Evolutionary conservation across 352 stramenopile genomes (phyloP).

Genomic region (Phytopythium chamaehyphon): DNA sequence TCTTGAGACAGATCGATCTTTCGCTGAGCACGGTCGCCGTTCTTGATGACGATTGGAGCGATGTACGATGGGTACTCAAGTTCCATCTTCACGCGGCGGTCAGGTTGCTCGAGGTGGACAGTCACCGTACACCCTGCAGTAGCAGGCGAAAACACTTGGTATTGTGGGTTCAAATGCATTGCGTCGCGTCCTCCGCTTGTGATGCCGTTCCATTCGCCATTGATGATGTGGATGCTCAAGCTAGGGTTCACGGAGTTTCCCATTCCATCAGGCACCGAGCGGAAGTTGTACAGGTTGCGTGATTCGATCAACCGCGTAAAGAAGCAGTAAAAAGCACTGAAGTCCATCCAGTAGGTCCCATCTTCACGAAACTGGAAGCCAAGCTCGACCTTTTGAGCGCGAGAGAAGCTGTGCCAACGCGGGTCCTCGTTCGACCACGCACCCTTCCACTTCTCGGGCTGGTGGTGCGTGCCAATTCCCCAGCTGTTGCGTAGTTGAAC

Average conservation of each 20-base stretch:
- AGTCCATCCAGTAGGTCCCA: conserved; percentile 81
- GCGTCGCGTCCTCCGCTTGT: conserved; percentile 72
- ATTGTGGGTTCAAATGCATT: conserved; percentile 85
- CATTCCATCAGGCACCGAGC: conserved; percentile 51
- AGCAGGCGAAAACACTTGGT: conserved; percentile 69
- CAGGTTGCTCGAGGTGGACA: conserved; percentile 72
- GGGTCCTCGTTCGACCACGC: conserved; percentile 67
- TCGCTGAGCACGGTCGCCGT: conserved; percentile 54
- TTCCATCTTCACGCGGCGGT: conserved; percentile 67
- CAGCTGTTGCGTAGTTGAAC: conserved; percentile 83
- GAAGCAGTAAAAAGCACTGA: conserved; percentile 73
- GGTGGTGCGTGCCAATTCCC: conserved; percentile 52
- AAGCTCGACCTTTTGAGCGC: conserved; percentile 65
- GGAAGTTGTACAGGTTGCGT: conserved; percentile 83
- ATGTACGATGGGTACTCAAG: conserved; percentile 76
- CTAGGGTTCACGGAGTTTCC: conserved; percentile 53
- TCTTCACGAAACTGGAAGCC: conserved; percentile 82
- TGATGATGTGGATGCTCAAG: conserved; percentile 69
- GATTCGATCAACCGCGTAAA: conserved; percentile 77
- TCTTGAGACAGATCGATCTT: conserved; percentile 83
- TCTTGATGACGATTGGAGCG: conserved; percentile 71
- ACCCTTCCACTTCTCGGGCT: conserved; percentile 65
- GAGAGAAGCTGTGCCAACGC: conserved; percentile 70
- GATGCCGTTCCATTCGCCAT: conserved; percentile 77
- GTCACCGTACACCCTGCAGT: conserved; percentile 44